Evolutionary conservation across 805 yeast genomes (phyloP).

Genomic region (Candida jianshihensis): DNA sequence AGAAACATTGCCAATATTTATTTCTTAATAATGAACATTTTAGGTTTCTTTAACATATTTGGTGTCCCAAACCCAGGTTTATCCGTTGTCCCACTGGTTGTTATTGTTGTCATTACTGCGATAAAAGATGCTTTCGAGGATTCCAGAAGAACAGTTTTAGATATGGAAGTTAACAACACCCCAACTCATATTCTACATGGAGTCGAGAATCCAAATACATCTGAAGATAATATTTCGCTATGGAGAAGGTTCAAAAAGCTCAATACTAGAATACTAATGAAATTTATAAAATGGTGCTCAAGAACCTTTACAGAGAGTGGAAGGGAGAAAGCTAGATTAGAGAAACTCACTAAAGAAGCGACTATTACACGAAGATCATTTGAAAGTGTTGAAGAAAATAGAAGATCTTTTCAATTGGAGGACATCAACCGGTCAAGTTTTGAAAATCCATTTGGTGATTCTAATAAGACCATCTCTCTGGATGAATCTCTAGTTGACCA

Average conservation of each 20-base stretch:
- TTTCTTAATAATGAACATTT: conserved; percentile 69
- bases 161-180: conserved; percentile 70
- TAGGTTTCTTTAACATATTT: conserved; percentile 71
- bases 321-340: conserved; percentile 13
- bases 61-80: conserved; percentile 77
- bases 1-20: conserved; percentile 86
- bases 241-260: conserved; percentile 26
- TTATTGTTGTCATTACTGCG: conserved; percentile 68
- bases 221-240: conserved; percentile 48
- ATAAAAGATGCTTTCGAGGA: conserved; percentile 78
- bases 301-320: conserved; percentile 17
- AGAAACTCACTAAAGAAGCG: conserved; percentile 3
- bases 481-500: neutral
- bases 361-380: conserved; percentile 2
- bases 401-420: conserved; percentile 2
- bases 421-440: neutral
- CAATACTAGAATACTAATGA: conserved; percentile 2
- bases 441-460: conserved; percentile 1
- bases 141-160: conserved; percentile 63
- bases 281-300: conserved; percentile 16
- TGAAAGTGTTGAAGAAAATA: conserved; percentile 1
- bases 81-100: conserved; percentile 73
- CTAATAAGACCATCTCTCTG: neutral
- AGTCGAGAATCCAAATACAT: conserved; percentile 49
- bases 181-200: conserved; percentile 56